Base-by-base conservation (phyloP, 805 yeast species). In the Candida nonsorbophila region DNA sequence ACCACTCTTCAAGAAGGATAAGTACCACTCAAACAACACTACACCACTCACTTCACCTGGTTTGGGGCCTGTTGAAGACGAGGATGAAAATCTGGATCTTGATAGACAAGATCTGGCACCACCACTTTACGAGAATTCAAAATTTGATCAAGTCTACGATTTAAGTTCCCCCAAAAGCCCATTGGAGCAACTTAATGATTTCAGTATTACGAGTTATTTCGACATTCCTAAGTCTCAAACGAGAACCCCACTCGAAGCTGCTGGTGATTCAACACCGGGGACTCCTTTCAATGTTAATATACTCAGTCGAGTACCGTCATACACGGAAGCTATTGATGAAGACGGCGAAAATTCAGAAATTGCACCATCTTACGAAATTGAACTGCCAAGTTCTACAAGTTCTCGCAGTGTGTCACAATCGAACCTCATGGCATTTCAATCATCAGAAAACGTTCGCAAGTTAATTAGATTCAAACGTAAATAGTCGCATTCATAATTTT, bases 51-150 rank as follows among this genome's bases (percentile, higher is more conserved):
- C 26, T 11, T 29, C 40, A 9, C 37, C 37, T 7, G 19, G 18
- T 28, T 23, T 24, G 44, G 37, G 15, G n/a, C 20, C 29, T 6
- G 29, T 34, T 8, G 46, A 37, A 7, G 45, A 38, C 1, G 46
- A 34, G 4, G 44, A 32, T 9, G 37, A 30, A 22, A 22, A 11
- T 14, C 14, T 24, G 16, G 14, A 14, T 24, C 7, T 11, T 14
- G 14, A 8, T 6, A 34, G 30, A 10, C 47, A 41, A 5, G 42
- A 33, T 11, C 38, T 49, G 2, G 71, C 71, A 6, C 73, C 73
- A 14, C 73, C 73, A 4, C 25, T 64, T 17, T 67, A 67, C 40
- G 58, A 60, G 21, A 48, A 59, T 32, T 66, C 62, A 30, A 45
- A 51, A 4, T 49, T 45, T 34, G 73, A 67, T 36, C 46, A 49